Evolutionary conservation across 345 rosid genomes (phyloP).

Genomic region (Corchorus olitorius): DNA sequence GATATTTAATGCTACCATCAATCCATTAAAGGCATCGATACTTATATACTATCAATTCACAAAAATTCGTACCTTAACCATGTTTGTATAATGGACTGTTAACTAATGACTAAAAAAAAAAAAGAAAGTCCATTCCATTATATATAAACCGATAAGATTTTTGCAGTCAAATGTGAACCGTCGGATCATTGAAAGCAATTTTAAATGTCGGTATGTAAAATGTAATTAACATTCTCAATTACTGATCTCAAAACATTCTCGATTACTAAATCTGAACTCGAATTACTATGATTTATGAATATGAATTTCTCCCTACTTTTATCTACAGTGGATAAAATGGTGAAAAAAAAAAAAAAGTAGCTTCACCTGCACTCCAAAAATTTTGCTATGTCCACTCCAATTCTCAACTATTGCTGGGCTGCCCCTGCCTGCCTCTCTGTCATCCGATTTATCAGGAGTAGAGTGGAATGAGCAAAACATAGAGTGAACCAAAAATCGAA

Average conservation of each 20-base stretch:
- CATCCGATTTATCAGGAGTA: neutral
- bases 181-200: neutral
- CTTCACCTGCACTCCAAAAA: conserved; percentile 11
- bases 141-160: neutral
- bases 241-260: too few species aligned
- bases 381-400: conserved; percentile 31
- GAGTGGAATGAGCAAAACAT: conserved; percentile 30
- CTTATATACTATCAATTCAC: neutral
- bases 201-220: neutral
- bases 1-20: neutral
- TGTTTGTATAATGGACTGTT: neutral
- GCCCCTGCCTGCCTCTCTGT: too few species aligned
- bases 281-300: too few species aligned
- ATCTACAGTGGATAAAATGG: conserved; percentile 19
- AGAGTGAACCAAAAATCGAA: neutral
- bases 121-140: neutral
- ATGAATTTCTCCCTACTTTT: neutral
- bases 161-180: neutral
- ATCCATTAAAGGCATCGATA: too few species aligned
- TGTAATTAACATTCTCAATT: neutral
- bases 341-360: neutral
- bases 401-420: neutral
- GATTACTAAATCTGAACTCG: too few species aligned
- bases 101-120: too few species aligned
- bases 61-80: neutral